Base-by-base conservation (phyloP, 495 filamentous ascomycete genomes). In the Pseudevernia furfuracea region DNA sequence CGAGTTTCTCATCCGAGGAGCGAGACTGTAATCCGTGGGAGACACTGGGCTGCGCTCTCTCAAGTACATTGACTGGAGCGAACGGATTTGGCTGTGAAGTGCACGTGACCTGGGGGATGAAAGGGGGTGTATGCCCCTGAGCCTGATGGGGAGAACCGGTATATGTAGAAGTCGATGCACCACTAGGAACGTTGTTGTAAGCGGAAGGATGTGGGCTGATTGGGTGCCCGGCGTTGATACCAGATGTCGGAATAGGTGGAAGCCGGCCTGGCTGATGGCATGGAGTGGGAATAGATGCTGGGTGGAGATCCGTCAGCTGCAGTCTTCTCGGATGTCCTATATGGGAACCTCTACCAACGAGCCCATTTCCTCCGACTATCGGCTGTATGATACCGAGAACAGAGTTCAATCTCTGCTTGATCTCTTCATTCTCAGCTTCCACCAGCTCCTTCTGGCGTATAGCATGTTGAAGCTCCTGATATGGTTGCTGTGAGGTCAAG, bases 401-500 rank as follows among this genome's bases (percentile, higher is more conserved):
- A 25, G 79, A 75, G 44, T 80, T 78, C 65, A 95, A 72, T 37
- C 81, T 79, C 71, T 79, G 78, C 69, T 82, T 85, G 49, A 92
- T 82, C 58, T 89, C 85, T 46, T 79, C 80, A 72, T 91, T 89
- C 71, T 93, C 89, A 37, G 80, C 80, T 73, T 87, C 80, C 39
- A 87, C 80, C 14, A 81, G 77, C 68, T 89, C 86, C 78, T 88
- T 91, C 72, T 88, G 82, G 43, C 81, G 79, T 43, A 90, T 65
- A 17, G 82, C 87, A 28, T 80, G 75, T 76, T 91, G 89, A 17
- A 93, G 82, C 70, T 95, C 89, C 67, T 87, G 83, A 68, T 89
- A 90, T 0, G 90, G 89, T 70, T 91, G 85, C 74, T 90, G 88
- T 9, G 82, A 83, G 23, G 84, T 81, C n/a, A 90, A 82, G 43